Conservation (phyloP, 1,284 basidiomycete genomes). For the Moesziomyces sp. region DNA sequence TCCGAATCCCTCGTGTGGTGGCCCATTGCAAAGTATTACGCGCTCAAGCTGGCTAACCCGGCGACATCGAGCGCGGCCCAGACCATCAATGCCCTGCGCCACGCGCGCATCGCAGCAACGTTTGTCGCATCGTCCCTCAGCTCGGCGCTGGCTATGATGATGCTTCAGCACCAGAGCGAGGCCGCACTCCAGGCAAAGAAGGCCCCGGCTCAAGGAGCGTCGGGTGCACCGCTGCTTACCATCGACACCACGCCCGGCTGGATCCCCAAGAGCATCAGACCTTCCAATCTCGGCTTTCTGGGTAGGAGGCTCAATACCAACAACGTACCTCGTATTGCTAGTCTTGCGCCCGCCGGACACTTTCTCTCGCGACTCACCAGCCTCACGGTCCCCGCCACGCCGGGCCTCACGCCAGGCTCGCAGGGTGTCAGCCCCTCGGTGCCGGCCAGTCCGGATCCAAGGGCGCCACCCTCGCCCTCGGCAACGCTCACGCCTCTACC, state of each 20-base stretch:
- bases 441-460: slow-evolving; percentile 9
- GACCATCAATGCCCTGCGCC: slow-evolving; percentile 3
- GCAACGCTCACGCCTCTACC: slow-evolving; percentile 11
- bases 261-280: slow-evolving; percentile 31
- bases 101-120: slow-evolving; percentile 40
- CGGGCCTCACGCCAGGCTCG: slow-evolving; percentile 1
- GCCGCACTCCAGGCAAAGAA: slow-evolving; percentile 17
- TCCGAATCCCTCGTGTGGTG: slow-evolving; percentile 50
- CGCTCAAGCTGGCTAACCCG: slow-evolving; percentile 28
- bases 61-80: slow-evolving; percentile 10
- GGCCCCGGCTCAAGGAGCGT: background rate
- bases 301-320: slow-evolving; percentile 7
- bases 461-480: slow-evolving; percentile 16
- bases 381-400: slow-evolving; percentile 46
- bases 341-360: slow-evolving; percentile 59
- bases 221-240: slow-evolving; percentile 10
- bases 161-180: slow-evolving; percentile 41
- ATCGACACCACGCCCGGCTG: slow-evolving; percentile 41
- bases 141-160: slow-evolving; percentile 41
- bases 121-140: slow-evolving; percentile 50
- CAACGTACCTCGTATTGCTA: slow-evolving; percentile 32
- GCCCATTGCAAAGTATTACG: slow-evolving; percentile 48
- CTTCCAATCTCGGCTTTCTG: slow-evolving; percentile 22
- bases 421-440: slow-evolving; percentile 8
- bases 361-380: slow-evolving; percentile 54